These are phyloP conservation scores for Salicornia ramosissima DNA, from an alignment of 148 eudicot genomes.

Conservation along the genomic window DNA sequence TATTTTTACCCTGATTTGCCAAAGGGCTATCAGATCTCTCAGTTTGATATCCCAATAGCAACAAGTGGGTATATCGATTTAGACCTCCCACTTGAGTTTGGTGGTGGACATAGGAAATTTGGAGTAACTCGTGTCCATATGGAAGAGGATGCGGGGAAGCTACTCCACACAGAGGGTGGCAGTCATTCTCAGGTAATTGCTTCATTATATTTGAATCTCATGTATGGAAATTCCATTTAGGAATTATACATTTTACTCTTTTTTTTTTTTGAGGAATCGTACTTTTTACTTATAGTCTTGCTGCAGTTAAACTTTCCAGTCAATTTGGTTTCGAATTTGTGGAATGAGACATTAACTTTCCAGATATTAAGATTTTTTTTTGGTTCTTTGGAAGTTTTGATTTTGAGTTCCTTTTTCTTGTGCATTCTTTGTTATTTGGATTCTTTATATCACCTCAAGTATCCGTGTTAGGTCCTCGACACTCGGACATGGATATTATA, in stretches of 20 bases:
- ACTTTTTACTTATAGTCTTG: background rate
- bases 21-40: slow-evolving; percentile 95
- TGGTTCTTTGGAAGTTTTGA: background rate
- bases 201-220: slow-evolving; percentile 5
- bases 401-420: background rate
- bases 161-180: slow-evolving; percentile 71
- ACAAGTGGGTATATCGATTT: slow-evolving; percentile 72
- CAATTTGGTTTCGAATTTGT: background rate
- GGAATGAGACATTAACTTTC: background rate
- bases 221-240: background rate
- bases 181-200: slow-evolving; percentile 69
- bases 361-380: background rate
- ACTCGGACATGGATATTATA: too few relatives aligned
- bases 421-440: too few relatives aligned
- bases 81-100: slow-evolving; percentile 89
- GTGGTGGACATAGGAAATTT: slow-evolving; percentile 92
- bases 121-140: slow-evolving; percentile 95
- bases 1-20: slow-evolving; percentile 98
- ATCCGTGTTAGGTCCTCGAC: too few relatives aligned
- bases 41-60: slow-evolving; percentile 95
- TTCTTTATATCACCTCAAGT: too few relatives aligned
- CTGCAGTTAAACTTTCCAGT: background rate
- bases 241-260: too few relatives aligned
- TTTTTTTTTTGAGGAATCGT: too few relatives aligned
- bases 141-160: slow-evolving; percentile 99